Evolutionary conservation across 148 eudicot genomes (phyloP).

Genomic region (Fagopyrum tataricum): DNA sequence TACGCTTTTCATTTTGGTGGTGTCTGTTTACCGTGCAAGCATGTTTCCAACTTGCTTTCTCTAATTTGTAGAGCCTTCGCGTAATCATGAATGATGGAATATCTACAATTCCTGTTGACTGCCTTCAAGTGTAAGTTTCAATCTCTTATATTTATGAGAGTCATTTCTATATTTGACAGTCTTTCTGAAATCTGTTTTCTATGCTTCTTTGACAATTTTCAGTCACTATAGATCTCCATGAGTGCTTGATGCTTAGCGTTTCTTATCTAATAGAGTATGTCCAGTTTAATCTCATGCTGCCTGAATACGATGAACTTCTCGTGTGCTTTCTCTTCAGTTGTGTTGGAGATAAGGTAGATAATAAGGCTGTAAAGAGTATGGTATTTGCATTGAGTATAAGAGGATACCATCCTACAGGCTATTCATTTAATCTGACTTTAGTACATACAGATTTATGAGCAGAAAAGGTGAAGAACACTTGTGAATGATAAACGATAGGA

Average conservation of each 20-base stretch:
- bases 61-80: constrained; percentile 68
- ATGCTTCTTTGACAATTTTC: background rate
- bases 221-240: background rate
- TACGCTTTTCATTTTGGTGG: background rate
- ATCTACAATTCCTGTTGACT: constrained; percentile 70
- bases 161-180: background rate
- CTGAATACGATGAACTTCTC: background rate
- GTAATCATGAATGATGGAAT: constrained; percentile 94
- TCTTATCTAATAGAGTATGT: background rate
- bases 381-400: background rate
- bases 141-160: background rate
- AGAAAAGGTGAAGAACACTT: background rate
- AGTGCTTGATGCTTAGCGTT: background rate
- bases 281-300: background rate
- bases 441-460: background rate
- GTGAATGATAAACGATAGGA: background rate
- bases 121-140: constrained; percentile 72
- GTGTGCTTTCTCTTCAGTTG: background rate
- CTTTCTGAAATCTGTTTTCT: background rate
- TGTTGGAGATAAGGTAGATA: background rate
- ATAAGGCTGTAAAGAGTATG: background rate
- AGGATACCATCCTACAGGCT: background rate
- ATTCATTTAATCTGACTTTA: background rate
- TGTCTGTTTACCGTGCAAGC: background rate
- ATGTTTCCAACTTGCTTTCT: constrained; percentile 13